Conservation (phyloP, 495 filamentous ascomycete species). For the Pyrenula massariospora region DNA sequence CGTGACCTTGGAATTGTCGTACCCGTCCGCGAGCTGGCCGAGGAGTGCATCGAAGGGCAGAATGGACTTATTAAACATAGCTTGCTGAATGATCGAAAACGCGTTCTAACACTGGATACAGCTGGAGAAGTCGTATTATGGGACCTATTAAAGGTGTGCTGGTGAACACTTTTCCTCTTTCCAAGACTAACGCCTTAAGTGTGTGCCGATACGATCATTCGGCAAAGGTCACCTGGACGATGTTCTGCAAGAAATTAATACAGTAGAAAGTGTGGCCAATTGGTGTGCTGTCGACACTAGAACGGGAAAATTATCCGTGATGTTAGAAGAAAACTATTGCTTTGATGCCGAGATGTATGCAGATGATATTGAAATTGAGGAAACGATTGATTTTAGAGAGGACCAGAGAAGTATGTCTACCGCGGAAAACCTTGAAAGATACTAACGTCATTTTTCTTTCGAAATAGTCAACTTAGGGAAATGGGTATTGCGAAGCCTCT, state of each 20-base stretch:
- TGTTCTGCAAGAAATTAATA: slow-evolving; percentile 80
- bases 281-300: slow-evolving; percentile 94
- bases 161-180: no score
- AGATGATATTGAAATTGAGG: slow-evolving; percentile 65
- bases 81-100: slow-evolving; percentile 79
- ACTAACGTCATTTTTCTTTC: not conserved
- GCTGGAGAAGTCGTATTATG: slow-evolving; percentile 93
- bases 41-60: slow-evolving; percentile 86
- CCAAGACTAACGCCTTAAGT: slow-evolving; percentile 36
- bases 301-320: slow-evolving; percentile 79
- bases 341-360: slow-evolving; percentile 98
- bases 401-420: slow-evolving; percentile 77
- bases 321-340: slow-evolving; percentile 88
- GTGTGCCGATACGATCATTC: slow-evolving; percentile 72
- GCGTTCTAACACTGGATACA: slow-evolving; percentile 85
- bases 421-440: not conserved
- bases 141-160: slow-evolving; percentile 72
- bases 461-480: slow-evolving; percentile 85
- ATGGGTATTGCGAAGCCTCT: slow-evolving; percentile 91
- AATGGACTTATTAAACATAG: slow-evolving; percentile 90
- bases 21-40: slow-evolving; percentile 63
- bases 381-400: slow-evolving; percentile 69
- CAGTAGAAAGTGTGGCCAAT: slow-evolving; percentile 73
- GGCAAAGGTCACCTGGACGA: slow-evolving; percentile 91
- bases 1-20: slow-evolving; percentile 41